Base-by-base conservation (phyloP, 345 rosid species). In the Hibiscus tridactylites region DNA sequence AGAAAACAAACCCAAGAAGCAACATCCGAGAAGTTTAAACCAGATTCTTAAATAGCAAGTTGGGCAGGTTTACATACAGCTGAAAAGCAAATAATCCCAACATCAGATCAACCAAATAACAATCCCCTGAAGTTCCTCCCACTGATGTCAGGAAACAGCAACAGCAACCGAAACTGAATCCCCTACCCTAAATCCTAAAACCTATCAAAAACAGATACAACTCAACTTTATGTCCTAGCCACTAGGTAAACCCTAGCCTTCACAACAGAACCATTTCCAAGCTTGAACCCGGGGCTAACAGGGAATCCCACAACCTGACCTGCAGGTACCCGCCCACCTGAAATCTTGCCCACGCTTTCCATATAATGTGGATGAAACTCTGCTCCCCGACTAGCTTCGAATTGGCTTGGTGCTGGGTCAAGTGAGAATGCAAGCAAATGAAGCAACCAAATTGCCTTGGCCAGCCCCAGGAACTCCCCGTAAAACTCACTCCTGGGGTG, bases 351-450 rank as follows among this genome's bases (percentile, higher is more conserved):
- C 1, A 87, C 97, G 57, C 97, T 95, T 71, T 92, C 97, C 97
- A 90, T 90, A 73, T 90, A 90, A 79, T 82, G 85, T 50, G 93
- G 85, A 72, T 89, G 96, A 78, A 82, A 90, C 77, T 85, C 92
- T 0, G 93, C 97, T 74, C 97, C 97, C 76, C 89, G 80, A 59
- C 88, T 89, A 3, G 97, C 96, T 73, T 95, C 90, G 62, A 95
- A 90, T 80, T 86, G 93, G 75, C 89, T 82, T 0, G 99, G 97
- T 0, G 91, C 76, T 17, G 96, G 97, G 44, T 95, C 91, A 1
- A 92, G 97, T 1, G 97, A 88, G 80, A 95, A 95, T 15, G 97
- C 98, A 71, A 95, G 84, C 81, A 92, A 80, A 75, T 95, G 99
- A 73, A 92, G 97, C 88, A 92, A 73, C 97, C 97, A 95, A 31